Conservation (phyloP, 331 rosid genomes). For the Spiraea crenata region DNA sequence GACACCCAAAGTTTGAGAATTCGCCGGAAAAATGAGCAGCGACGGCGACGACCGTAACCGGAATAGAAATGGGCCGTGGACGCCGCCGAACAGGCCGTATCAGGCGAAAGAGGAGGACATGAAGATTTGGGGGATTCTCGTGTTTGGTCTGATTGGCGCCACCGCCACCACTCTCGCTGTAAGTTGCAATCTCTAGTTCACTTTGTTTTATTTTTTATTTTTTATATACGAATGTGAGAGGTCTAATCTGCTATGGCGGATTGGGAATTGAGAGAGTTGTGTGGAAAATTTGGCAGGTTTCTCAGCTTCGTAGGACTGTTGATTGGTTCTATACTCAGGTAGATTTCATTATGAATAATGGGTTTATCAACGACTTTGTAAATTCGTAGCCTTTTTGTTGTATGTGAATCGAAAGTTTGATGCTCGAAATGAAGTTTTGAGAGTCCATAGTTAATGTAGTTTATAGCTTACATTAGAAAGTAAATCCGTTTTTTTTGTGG, state of each 20-base stretch:
- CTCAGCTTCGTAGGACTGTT: conserved; percentile 76
- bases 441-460: conserved; percentile 3
- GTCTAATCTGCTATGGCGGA: not conserved
- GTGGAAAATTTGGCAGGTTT: conserved; percentile 57
- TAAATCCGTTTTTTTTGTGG: not conserved
- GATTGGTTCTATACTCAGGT: conserved; percentile 83
- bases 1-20: not conserved
- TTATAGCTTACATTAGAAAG: not conserved
- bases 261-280: not conserved
- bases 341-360: conserved; percentile 2
- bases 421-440: not conserved
- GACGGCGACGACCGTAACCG: conserved; percentile 34
- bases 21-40: conserved; percentile 36
- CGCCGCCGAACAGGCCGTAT: conserved; percentile 27
- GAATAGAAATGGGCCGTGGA: conserved; percentile 37
- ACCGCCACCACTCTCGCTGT: conserved; percentile 80
- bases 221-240: not conserved
- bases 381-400: not conserved
- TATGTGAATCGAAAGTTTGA: not conserved
- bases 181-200: conserved; percentile 17
- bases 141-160: conserved; percentile 85
- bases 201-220: conserved; percentile 7
- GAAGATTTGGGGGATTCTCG: conserved; percentile 71
- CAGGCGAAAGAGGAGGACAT: conserved; percentile 40
- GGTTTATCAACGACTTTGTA: not conserved